Evolutionary conservation across 2,329 filamentous ascomycete genomes (phyloP).

Genomic region (Zymoseptoria passerinii): DNA sequence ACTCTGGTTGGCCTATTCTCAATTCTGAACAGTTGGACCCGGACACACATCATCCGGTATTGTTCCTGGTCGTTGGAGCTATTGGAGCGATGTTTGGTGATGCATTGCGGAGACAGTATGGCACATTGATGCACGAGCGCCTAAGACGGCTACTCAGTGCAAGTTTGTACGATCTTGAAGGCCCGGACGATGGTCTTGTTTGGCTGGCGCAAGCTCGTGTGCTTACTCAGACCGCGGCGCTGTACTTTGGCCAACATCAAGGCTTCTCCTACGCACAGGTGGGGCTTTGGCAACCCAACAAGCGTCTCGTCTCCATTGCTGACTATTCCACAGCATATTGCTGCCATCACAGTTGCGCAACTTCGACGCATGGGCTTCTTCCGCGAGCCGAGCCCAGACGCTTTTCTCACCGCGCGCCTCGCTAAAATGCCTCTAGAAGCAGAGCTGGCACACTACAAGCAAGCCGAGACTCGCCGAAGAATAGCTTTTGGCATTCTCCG

Average conservation of each 20-base stretch:
- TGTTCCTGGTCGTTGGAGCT: slow-evolving; percentile 10
- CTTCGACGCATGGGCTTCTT: slow-evolving; percentile 13
- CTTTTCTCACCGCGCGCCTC: not conserved
- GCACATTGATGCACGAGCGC: slow-evolving; percentile 8
- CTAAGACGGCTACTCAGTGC: slow-evolving; percentile 9
- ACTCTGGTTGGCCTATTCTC: slow-evolving; percentile 10
- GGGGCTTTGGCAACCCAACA: not conserved
- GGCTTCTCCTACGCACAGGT: slow-evolving; percentile 13
- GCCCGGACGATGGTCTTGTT: slow-evolving; percentile 7
- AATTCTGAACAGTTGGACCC: slow-evolving; percentile 8
- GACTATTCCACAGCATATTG: slow-evolving; percentile 5
- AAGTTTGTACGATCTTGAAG: slow-evolving; percentile 12
- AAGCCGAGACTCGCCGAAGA: slow-evolving; percentile 4
- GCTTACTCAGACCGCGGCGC: slow-evolving; percentile 10
- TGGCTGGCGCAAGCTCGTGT: slow-evolving; percentile 12
- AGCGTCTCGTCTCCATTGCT: not conserved
- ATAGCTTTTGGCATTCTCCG: slow-evolving; percentile 12
- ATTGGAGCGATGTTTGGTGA: slow-evolving; percentile 13
- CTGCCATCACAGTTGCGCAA: slow-evolving; percentile 12
- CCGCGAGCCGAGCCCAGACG: slow-evolving; percentile 9
- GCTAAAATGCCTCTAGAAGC: slow-evolving; percentile 1
- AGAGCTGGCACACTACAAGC: slow-evolving; percentile 2
- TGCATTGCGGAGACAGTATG: slow-evolving; percentile 7
- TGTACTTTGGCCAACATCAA: slow-evolving; percentile 16
- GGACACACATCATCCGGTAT: slow-evolving; percentile 9